Evolutionary conservation across 371 early-diverging fungal species (phyloP).

Genomic region (Mortierella sp.): DNA sequence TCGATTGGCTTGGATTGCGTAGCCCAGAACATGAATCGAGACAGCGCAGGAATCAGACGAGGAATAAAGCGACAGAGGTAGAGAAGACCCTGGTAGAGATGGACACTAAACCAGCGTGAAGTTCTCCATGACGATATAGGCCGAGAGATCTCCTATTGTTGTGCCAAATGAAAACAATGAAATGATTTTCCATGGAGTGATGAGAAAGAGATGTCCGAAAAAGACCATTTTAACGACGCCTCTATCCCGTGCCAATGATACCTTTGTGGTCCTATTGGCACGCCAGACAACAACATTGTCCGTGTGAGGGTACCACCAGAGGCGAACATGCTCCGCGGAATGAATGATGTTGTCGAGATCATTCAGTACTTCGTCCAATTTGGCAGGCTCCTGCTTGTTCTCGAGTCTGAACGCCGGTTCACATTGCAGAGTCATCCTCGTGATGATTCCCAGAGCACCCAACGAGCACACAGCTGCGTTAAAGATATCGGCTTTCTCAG

Average conservation of each 20-base stretch:
- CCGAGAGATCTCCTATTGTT: constrained; percentile 4
- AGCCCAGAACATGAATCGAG: constrained; percentile 63
- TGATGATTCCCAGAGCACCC: constrained; percentile 83
- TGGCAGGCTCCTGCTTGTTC: constrained; percentile 75
- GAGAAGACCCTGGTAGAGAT: constrained; percentile 76
- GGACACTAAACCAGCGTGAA: constrained; percentile 62
- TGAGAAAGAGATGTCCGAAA: not conserved
- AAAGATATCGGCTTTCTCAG: constrained; percentile 66
- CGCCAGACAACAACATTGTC: constrained; percentile 83
- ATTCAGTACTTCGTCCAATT: constrained; percentile 67
- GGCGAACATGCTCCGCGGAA: constrained; percentile 82
- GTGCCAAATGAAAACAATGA: not conserved
- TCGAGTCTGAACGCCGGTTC: constrained; percentile 78
- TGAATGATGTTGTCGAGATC: constrained; percentile 66
- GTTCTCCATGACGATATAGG: constrained; percentile 17
- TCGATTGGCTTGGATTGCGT: constrained; percentile 60
- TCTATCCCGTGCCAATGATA: constrained; percentile 4
- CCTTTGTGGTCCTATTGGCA: constrained; percentile 73
- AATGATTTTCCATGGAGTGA: not conserved
- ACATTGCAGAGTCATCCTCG: constrained; percentile 75
- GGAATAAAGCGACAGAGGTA: constrained; percentile 71
- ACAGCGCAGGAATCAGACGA: constrained; percentile 69
- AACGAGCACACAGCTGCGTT: constrained; percentile 80
- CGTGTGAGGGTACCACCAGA: constrained; percentile 92
- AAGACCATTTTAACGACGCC: too few species aligned